A percentile compares a stretch with the other conserved stretches of the same genome.
Evolutionary conservation across 2,329 filamentous ascomycete genomes (phyloP).

Genomic region (Dactylellina parvicollis): DNA sequence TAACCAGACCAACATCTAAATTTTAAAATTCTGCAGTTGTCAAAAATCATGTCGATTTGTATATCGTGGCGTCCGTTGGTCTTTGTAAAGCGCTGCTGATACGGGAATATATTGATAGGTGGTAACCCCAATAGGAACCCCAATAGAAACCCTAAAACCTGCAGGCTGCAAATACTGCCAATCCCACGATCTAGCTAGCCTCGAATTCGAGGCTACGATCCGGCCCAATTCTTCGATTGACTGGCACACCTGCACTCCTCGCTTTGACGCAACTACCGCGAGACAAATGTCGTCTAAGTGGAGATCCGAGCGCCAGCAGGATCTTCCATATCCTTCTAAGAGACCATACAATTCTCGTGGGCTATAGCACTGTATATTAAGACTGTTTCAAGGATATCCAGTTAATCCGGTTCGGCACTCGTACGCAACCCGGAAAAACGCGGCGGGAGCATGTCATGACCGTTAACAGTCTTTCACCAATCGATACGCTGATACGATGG

Average conservation of each 20-base stretch:
- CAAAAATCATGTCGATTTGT: too few species aligned
- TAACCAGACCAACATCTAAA: too few species aligned
- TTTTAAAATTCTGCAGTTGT: too few species aligned
- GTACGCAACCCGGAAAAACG: slow-evolving; percentile 18
- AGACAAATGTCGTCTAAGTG: slow-evolving; percentile 20
- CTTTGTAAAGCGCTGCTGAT: too few species aligned
- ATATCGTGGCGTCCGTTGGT: too few species aligned
- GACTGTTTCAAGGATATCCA: slow-evolving; percentile 29
- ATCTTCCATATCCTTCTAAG: slow-evolving; percentile 5
- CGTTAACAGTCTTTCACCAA: slow-evolving; percentile 5
- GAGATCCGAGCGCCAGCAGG: slow-evolving; percentile 43
- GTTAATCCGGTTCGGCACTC: slow-evolving; percentile 37
- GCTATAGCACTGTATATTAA: slow-evolving; percentile 25
- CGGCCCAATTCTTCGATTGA: neutral
- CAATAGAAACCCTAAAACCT: too few species aligned
- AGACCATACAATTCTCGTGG: neutral
- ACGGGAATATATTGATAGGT: too few species aligned
- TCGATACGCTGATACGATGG: slow-evolving; percentile 24
- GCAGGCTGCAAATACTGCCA: too few species aligned
- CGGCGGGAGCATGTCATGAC: slow-evolving; percentile 7
- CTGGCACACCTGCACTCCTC: slow-evolving; percentile 1
- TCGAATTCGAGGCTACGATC: too few species aligned
- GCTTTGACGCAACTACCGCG: slow-evolving; percentile 47
- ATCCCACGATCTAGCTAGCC: neutral
- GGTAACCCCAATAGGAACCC: too few species aligned